Evolutionary conservation across 371 early-diverging fungal species (phyloP), one percentile per base, ranked within the genome.

Genomic region (Dichotomocladium elegans): DNA sequence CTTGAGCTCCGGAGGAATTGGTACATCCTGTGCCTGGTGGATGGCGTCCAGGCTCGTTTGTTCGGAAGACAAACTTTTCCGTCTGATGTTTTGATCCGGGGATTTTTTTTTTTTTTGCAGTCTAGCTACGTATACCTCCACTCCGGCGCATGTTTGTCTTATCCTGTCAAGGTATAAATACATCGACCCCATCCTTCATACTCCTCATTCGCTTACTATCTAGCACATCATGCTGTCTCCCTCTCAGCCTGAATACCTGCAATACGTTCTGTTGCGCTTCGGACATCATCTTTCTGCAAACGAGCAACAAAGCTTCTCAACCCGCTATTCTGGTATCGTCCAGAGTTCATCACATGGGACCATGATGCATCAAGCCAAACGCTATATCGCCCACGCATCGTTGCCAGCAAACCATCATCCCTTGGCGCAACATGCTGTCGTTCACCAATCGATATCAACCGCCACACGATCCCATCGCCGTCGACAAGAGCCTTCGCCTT

Each of bases 211-310:
- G n/a, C n/a, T n/a, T n/a, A n/a, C n/a, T n/a, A n/a, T n/a, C n/a
- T n/a, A n/a, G n/a, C n/a, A n/a, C n/a, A n/a, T n/a, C n/a, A n/a
- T n/a, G n/a, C n/a, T 37, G 37, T 5, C 37, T 2, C 21, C 37
- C 37, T 37, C 37, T 47, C 22, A 14, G 9, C 51, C 51, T 15
- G 51, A 51, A 28, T 51, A 51, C 22, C 17, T 51, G 11, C 37
- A 51, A 28, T 42, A 51, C 24, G 33, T 51, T 3, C 29, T 51
- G 28, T 30, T 41, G 42, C 51, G 51, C 2, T 51, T 51, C 22
- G 51, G 51, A 14, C 51, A 51, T 17, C 51, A 51, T 41, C 51
- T 51, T 9, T 51, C 51, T 10, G 37, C 35, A 15, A 12, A 40
- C 8, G 37, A 51, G 15, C 40, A 28, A 41, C 51, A 51, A 27